Percentiles rank a stretch among this genome's conserved stretches.
phyloP scores from a whole-genome alignment of 2,329 filamentous ascomycete species.

The Colletotrichum destructivum region DNA sequence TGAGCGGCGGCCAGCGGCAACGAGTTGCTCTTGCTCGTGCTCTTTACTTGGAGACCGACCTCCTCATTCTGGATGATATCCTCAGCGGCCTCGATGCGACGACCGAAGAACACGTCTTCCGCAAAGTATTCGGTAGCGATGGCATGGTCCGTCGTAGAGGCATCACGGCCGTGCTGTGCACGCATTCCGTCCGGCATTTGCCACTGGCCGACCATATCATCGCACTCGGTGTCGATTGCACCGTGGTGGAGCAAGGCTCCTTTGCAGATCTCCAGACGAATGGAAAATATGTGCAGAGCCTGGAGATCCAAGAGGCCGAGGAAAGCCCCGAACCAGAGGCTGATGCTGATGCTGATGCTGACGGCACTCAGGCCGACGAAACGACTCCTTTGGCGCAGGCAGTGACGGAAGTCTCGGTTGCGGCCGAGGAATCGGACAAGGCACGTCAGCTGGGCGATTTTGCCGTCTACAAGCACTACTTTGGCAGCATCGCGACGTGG shows the following conservation, averaged over 20 bases:
- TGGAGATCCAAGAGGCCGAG: slow-evolving; percentile 51
- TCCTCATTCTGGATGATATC: slow-evolving; percentile 54
- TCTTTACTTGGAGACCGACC: slow-evolving; percentile 49
- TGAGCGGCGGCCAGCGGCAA: slow-evolving; percentile 58
- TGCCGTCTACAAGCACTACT: slow-evolving; percentile 55
- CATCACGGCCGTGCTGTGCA: slow-evolving; percentile 54
- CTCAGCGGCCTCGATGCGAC: slow-evolving; percentile 54
- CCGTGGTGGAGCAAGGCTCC: slow-evolving; percentile 58
- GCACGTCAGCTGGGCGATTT: slow-evolving; percentile 51
- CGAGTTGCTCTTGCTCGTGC: slow-evolving; percentile 50
- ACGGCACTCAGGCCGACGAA: slow-evolving; percentile 16
- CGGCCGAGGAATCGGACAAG: neutral
- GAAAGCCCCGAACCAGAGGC: slow-evolving; percentile 6
- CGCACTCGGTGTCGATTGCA: slow-evolving; percentile 56
- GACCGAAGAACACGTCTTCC: slow-evolving; percentile 52
- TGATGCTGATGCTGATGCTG: neutral
- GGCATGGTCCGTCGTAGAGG: slow-evolving; percentile 47
- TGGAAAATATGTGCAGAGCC: slow-evolving; percentile 56
- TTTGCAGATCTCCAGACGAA: slow-evolving; percentile 56
- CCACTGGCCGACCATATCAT: slow-evolving; percentile 61
- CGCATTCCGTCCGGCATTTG: slow-evolving; percentile 56
- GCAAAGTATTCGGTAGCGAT: slow-evolving; percentile 48
- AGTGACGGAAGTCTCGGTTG: neutral
- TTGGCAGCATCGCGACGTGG: slow-evolving; percentile 46
- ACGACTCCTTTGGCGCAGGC: neutral